These are phyloP conservation scores for Metschnikowia colocasiae DNA, from an alignment of 805 yeast species.

Conservation along the genomic window DNA sequence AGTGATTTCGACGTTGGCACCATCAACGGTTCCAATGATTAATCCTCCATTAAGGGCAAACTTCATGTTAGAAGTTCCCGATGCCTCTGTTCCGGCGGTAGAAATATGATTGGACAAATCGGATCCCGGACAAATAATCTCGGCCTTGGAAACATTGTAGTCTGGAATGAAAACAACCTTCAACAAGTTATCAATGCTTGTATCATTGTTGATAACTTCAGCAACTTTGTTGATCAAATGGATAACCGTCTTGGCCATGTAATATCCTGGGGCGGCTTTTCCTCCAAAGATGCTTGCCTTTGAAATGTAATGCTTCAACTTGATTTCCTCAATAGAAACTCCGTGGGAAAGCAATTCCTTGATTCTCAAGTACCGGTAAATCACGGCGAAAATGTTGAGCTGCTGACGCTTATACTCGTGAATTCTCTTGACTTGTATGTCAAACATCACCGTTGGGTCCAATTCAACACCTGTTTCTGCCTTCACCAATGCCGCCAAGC, in stretches of 20 bases:
- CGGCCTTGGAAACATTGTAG: conserved; percentile 92
- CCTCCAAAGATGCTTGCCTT: conserved; percentile 87
- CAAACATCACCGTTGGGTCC: conserved; percentile 74
- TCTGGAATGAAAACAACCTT: conserved; percentile 89
- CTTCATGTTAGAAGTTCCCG: conserved; percentile 95
- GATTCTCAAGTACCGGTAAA: conserved; percentile 74
- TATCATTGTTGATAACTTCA: conserved; percentile 74
- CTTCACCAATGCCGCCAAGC: conserved; percentile 65
- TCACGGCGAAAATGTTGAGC: conserved; percentile 84
- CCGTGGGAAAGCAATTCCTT: conserved; percentile 60
- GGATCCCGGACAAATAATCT: conserved; percentile 83
- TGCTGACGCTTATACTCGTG: conserved; percentile 97
- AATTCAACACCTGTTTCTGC: conserved; percentile 60
- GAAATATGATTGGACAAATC: conserved; percentile 92
- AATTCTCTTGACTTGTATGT: conserved; percentile 89
- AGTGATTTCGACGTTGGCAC: conserved; percentile 93
- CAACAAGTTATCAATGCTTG: conserved; percentile 67
- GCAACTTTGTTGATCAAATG: conserved; percentile 80
- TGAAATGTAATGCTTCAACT: conserved; percentile 63
- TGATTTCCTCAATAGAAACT: conserved; percentile 39
- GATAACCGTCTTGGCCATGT: conserved; percentile 88
- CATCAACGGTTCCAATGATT: conserved; percentile 93
- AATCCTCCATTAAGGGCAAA: conserved; percentile 92
- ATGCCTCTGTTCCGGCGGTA: conserved; percentile 96
- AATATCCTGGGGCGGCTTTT: conserved; percentile 96